These are phyloP conservation scores for Phlebopus sp. DNA, from an alignment of 1,284 basidiomycete species.

Conservation along the genomic window DNA sequence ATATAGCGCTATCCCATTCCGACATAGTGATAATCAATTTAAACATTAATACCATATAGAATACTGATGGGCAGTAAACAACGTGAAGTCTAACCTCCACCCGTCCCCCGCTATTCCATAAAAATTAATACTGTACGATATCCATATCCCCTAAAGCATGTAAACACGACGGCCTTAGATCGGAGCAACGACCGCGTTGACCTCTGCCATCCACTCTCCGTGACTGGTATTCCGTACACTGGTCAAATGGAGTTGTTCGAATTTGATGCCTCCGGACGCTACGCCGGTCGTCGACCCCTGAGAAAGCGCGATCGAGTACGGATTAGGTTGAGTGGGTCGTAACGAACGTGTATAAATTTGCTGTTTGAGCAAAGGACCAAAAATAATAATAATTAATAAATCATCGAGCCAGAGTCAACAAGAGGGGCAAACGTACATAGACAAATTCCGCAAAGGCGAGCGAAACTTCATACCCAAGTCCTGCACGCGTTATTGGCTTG, in stretches of 20 bases:
- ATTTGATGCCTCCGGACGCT: slow-evolving; percentile 20
- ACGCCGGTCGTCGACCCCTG: slow-evolving; percentile 4
- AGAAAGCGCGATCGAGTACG: slow-evolving; percentile 19
- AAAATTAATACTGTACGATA: too few relatives aligned
- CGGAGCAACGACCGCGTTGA: slow-evolving; percentile 17
- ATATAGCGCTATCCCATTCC: too few relatives aligned
- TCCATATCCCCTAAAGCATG: too few relatives aligned
- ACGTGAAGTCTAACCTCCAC: too few relatives aligned
- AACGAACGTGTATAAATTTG: slow-evolving; percentile 16
- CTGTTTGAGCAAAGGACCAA: slow-evolving; percentile 5
- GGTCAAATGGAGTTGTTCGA: slow-evolving; percentile 24
- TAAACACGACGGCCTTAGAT: too few relatives aligned
- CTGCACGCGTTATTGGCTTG: slow-evolving; percentile 20
- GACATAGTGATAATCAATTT: too few relatives aligned
- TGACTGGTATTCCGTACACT: slow-evolving; percentile 27
- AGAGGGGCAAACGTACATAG: slow-evolving; percentile 21
- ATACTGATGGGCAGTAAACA: too few relatives aligned
- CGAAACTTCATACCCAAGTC: slow-evolving; percentile 28
- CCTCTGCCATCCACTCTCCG: slow-evolving; percentile 28
- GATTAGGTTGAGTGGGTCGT: slow-evolving; percentile 15
- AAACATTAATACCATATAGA: too few relatives aligned
- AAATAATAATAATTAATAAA: too few relatives aligned
- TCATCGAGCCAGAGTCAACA: neutral
- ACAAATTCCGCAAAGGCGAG: slow-evolving; percentile 31
- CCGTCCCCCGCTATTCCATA: too few relatives aligned